Conservation (phyloP, 1,284 basidiomycete genomes). For the Fomitiporia mediterranea region DNA sequence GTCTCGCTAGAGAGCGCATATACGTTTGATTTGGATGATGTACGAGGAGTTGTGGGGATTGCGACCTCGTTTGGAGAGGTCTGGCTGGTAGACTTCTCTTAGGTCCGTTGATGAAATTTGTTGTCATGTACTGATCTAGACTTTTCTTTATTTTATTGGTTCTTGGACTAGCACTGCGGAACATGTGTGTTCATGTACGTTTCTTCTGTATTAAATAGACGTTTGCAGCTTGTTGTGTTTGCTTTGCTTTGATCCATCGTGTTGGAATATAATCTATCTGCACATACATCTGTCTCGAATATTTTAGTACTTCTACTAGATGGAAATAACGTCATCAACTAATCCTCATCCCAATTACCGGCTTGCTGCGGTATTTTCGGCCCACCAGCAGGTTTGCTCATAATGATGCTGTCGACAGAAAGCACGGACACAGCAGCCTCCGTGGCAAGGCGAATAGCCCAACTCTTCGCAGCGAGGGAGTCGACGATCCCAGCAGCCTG, state of each 20-base stretch:
- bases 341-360: conserved; percentile 78
- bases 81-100: conserved; percentile 17
- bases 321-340: background rate
- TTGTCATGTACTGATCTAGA: background rate
- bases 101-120: background rate
- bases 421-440: conserved; percentile 94
- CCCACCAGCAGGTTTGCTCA: conserved; percentile 89
- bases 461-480: conserved; percentile 82
- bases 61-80: conserved; percentile 11
- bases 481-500: conserved; percentile 70
- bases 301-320: background rate
- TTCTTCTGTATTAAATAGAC: conserved; percentile 2
- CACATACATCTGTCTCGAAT: background rate
- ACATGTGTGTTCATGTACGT: background rate
- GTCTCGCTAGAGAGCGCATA: conserved; percentile 11
- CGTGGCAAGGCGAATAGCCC: conserved; percentile 86
- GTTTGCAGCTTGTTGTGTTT: background rate
- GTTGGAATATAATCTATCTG: background rate
- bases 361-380: conserved; percentile 81
- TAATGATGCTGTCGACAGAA: conserved; percentile 96
- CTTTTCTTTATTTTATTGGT: background rate
- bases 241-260: no score
- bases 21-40: conserved; percentile 18
- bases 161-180: background rate
- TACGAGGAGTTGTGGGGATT: conserved; percentile 14